A percentile compares a stretch with the other conserved stretches of the same genome.
These are phyloP conservation scores for Neurospora cerealis DNA, from an alignment of 495 filamentous ascomycete genomes.

Conservation along the genomic window DNA sequence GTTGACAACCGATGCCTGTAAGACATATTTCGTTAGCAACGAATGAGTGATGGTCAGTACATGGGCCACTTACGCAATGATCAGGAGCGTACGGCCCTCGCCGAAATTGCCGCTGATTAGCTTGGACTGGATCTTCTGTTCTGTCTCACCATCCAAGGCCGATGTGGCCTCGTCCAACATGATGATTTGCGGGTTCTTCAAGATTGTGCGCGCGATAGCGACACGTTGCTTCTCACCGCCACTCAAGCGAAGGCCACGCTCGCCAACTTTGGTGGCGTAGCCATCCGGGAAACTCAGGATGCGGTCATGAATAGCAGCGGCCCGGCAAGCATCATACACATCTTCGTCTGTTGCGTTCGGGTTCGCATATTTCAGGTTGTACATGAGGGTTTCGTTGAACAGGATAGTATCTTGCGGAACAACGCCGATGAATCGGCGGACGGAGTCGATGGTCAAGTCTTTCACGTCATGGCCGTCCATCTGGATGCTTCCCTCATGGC, in stretches of 20 bases:
- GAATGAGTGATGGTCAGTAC: neutral
- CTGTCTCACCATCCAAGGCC: constrained; percentile 88
- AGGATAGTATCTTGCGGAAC: constrained; percentile 94
- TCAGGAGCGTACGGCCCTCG: constrained; percentile 68
- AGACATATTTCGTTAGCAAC: neutral
- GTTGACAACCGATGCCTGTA: constrained; percentile 77
- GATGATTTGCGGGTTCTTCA: constrained; percentile 93
- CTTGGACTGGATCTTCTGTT: constrained; percentile 88
- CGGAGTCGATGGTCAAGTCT: constrained; percentile 83
- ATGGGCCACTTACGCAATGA: constrained; percentile 42
- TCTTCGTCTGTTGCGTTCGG: constrained; percentile 76
- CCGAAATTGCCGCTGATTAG: constrained; percentile 69
- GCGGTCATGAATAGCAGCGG: constrained; percentile 92
- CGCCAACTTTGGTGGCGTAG: constrained; percentile 87
- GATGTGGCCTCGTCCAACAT: constrained; percentile 95
- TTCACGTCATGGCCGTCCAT: constrained; percentile 79
- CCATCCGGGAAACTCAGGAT: constrained; percentile 88
- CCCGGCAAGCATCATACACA: constrained; percentile 78
- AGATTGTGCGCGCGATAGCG: constrained; percentile 89
- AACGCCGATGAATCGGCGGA: constrained; percentile 83
- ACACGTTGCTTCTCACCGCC: constrained; percentile 97
- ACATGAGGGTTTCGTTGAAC: constrained; percentile 95
- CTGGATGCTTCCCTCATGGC: constrained; percentile 62
- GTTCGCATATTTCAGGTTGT: constrained; percentile 93
- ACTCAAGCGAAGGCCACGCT: constrained; percentile 83